Conservation (phyloP, 805 yeast genomes). For the Wickerhamomyces subpelliculosus region DNA sequence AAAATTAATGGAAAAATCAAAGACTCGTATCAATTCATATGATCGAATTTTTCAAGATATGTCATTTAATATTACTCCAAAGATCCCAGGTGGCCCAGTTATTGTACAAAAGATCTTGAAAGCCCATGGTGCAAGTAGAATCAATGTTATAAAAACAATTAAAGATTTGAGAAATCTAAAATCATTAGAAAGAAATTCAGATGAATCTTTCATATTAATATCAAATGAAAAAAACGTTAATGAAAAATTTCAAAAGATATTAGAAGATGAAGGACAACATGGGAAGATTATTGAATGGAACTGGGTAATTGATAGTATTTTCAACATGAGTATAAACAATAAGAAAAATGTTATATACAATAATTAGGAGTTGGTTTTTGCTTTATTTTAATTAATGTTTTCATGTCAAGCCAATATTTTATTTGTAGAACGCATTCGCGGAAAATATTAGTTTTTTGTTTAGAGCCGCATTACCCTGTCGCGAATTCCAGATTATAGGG, state of each 20-base stretch:
- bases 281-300: constrained; percentile 51
- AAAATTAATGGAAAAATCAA: constrained; percentile 9
- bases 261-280: constrained; percentile 12
- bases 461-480: too few species aligned
- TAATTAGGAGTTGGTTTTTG: too few species aligned
- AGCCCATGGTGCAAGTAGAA: constrained; percentile 47
- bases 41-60: constrained; percentile 39
- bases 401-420: too few species aligned
- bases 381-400: too few species aligned
- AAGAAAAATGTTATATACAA: constrained; percentile 4
- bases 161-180: constrained; percentile 18
- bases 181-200: constrained; percentile 9
- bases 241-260: constrained; percentile 22
- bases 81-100: constrained; percentile 53
- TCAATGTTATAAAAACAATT: constrained; percentile 21
- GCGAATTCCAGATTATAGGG: too few species aligned
- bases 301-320: constrained; percentile 53
- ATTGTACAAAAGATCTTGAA: constrained; percentile 49
- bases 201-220: constrained; percentile 20
- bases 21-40: constrained; percentile 3
- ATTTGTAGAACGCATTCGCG: too few species aligned
- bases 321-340: constrained; percentile 31
- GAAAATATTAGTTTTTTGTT: too few species aligned
- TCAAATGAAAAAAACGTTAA: constrained; percentile 28
- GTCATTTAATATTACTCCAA: constrained; percentile 48